Evolutionary conservation across 371 early-diverging fungal species (phyloP), one percentile per base, ranked within the genome.

Genomic region (Blakeslea trispora): DNA sequence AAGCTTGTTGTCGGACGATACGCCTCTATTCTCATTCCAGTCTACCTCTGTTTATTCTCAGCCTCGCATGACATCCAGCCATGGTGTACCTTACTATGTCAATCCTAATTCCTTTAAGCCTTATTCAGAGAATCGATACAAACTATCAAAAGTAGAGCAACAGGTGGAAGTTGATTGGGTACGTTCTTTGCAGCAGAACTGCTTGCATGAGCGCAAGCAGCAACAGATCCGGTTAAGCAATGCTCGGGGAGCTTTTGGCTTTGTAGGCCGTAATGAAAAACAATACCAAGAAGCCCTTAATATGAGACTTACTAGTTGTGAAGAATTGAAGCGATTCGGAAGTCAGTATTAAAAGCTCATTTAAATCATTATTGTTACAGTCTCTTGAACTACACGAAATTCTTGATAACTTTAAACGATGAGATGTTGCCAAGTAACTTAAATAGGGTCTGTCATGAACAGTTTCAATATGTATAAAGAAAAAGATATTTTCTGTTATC

Each of bases 11-110:
- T 60, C 67, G 0, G 77, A 77, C 19, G 66, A 57, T 13, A 69
- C 71, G 9, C 75, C 79, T 1, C 28, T 61, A 9, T 78, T 69
- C 41, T 64, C 73, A 9, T 71, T 78, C 37, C 59, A 71, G 34
- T 71, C 71, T 0, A 71, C 73, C 0, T 59, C 69, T 13, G 65
- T 69, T 8, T 69, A 75, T 52, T 71, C 73, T 3, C 69, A 73
- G 35, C 53, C 53, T 37, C 69, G 79, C 32, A 59, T 57, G 52
- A 78, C 79, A 13, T 40, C 63, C 4, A 41, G 32, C 14, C 73
- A 73, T 47, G 59, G 66, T 15, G 71, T 78, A 2, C 74, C 67
- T 11, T 78, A 75, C 43, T 78, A 69, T 57, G 79, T 78, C 17
- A 73, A 75, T n/a, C 75, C 75, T 22, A 57, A 61, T 3, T 46